A percentile compares a stretch with the other conserved stretches of the same genome.
Evolutionary conservation across 208 protist species (phyloP).

Genomic region (Wallacemonas rigidus): DNA sequence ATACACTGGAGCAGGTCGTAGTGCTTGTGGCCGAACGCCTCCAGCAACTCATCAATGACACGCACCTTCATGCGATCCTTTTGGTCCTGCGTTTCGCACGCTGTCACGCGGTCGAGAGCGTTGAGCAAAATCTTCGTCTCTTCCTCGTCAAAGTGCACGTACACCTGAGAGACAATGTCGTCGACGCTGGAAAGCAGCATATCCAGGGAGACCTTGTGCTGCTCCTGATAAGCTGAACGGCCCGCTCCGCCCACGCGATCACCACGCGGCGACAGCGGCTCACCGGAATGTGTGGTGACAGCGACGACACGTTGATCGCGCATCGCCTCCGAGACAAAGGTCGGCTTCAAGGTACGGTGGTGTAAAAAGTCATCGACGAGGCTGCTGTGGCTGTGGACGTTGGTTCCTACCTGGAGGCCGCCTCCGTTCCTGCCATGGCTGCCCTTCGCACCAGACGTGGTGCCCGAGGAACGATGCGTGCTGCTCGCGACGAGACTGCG

Average conservation of each 20-base stretch:
- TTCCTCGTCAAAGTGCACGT: slow-evolving; percentile 88
- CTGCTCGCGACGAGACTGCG: slow-evolving; percentile 37
- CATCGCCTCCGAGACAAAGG: slow-evolving; percentile 72
- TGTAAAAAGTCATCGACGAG: slow-evolving; percentile 42
- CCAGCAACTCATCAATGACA: slow-evolving; percentile 75
- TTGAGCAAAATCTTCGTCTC: slow-evolving; percentile 90
- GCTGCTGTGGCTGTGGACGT: slow-evolving; percentile 9
- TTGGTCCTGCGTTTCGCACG: slow-evolving; percentile 67
- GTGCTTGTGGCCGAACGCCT: slow-evolving; percentile 79
- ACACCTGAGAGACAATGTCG: slow-evolving; percentile 90
- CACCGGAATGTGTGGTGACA: slow-evolving; percentile 69
- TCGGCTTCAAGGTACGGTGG: slow-evolving; percentile 30
- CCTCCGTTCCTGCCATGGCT: not conserved
- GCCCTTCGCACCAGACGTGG: not conserved
- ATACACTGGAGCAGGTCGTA: slow-evolving; percentile 86
- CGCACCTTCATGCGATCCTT: slow-evolving; percentile 63
- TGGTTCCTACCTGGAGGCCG: slow-evolving; percentile 17
- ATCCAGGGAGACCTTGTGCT: slow-evolving; percentile 78
- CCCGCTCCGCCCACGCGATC: slow-evolving; percentile 65
- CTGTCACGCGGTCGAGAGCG: slow-evolving; percentile 79
- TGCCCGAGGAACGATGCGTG: slow-evolving; percentile 20
- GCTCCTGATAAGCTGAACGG: slow-evolving; percentile 60
- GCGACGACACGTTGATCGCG: slow-evolving; percentile 70
- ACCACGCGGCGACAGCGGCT: slow-evolving; percentile 78
- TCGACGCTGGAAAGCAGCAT: slow-evolving; percentile 83